These are phyloP conservation scores for Moesziomyces antarcticus DNA, from an alignment of 1,284 basidiomycete species.

Conservation along the genomic window DNA sequence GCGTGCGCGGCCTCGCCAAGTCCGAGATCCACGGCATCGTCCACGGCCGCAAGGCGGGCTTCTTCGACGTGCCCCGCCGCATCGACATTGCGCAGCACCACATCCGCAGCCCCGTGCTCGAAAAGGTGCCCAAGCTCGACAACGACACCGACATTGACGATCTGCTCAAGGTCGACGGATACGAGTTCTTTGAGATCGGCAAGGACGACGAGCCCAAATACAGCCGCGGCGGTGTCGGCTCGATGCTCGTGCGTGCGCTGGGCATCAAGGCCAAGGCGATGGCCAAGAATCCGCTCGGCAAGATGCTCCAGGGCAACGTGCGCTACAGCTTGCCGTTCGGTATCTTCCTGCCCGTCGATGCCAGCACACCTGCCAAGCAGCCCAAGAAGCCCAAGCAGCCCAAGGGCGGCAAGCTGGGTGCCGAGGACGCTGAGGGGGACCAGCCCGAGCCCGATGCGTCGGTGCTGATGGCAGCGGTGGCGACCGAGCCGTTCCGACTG, in stretches of 20 bases:
- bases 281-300: slow-evolving; percentile 58
- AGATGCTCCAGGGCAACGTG: slow-evolving; percentile 54
- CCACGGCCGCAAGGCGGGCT: slow-evolving; percentile 36
- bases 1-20: slow-evolving; percentile 53
- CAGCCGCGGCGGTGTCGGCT: slow-evolving; percentile 7
- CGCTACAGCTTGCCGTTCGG: slow-evolving; percentile 61
- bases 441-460: slow-evolving; percentile 24
- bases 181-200: slow-evolving; percentile 63
- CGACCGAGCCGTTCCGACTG: slow-evolving; percentile 56
- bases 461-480: slow-evolving; percentile 58
- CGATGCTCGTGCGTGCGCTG: slow-evolving; percentile 46
- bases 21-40: slow-evolving; percentile 44
- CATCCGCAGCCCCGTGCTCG: slow-evolving; percentile 44
- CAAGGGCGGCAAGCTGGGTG: slow-evolving; percentile 19
- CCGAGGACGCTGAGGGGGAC: neutral
- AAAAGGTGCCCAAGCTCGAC: slow-evolving; percentile 49
- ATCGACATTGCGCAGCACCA: slow-evolving; percentile 48
- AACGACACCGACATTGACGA: slow-evolving; percentile 46
- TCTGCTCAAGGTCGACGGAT: slow-evolving; percentile 54
- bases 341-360: slow-evolving; percentile 53
- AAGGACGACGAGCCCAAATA: slow-evolving; percentile 20
- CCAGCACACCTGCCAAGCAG: slow-evolving; percentile 14
- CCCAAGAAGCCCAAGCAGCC: slow-evolving; percentile 33
- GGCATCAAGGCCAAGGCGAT: slow-evolving; percentile 57
- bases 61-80: slow-evolving; percentile 52